Base-by-base conservation (phyloP, 2,329 filamentous ascomycete genomes). In the Ophiostoma fasciatum region DNA sequence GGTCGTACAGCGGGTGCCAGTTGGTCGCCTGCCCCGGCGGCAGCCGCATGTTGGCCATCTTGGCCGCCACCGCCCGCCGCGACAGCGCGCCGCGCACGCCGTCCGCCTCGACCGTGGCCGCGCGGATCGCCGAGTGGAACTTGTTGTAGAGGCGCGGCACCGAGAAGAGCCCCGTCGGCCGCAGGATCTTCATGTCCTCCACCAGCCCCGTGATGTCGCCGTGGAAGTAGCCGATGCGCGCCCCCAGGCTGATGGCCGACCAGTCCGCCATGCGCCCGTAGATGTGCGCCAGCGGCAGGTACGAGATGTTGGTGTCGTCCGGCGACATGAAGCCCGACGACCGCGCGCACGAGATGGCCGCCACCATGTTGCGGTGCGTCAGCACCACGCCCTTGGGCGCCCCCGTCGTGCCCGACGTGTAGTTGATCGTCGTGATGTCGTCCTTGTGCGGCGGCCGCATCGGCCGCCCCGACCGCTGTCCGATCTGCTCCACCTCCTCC, bases 241-340 rank as follows among this genome's bases (percentile, higher is more conserved):
- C 73, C 37, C 84, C 87, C 35, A 72, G 67, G 49, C 79, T 73
- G 13, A 94, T 63, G 12, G 74, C 71, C 4, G 66, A 64, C 54
- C 92, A 81, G 54, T 98, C 90, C 28, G 77, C 65, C 46, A 94
- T 66, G 37, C 90, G 79, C 45, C 87, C 82, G 56, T 83, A 94
- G 49, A 98, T 96, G 54, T 98, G 90, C 9, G 90, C 90, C 27
- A 94, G 63, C 0, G 90, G 90, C 35, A 98, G 70, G 58, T 96
- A 98, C 1, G 88, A 96, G 39, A 83, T 71, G 46, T 78, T 65
- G 4, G 77, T 61, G 46, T 90, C 81, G 42, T 57, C 57, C 33
- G 61, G 49, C 3, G 48, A 46, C 38, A 72, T 64, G 11, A 63
- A 61, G 11, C 61, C 62, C 39, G 72, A 63, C 26, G 71, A 57